Base-by-base conservation (phyloP, 75 land plant species). In the Azolla pinnata region DNA sequence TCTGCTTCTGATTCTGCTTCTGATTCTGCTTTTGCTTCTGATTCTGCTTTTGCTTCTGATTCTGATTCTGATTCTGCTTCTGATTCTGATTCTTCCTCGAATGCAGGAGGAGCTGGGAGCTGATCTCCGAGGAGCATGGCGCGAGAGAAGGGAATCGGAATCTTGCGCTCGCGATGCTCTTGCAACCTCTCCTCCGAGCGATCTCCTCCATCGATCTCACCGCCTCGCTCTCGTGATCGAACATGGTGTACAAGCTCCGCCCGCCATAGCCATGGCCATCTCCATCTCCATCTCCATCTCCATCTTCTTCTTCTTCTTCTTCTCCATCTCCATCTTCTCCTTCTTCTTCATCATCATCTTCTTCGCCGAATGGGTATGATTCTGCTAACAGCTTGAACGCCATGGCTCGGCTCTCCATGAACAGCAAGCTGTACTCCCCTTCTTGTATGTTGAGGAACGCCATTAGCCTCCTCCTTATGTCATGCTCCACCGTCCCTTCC, bases 181-280 rank as follows among this genome's bases (percentile, higher is more conserved):
- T 2, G 88, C 93, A n/a, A 4, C 89, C 93, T 57, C 79, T 71
- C 25, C 74, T 73, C 34, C 53, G 73, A 0, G 93, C 93, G 54
- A 72, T 61, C 63, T 84, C 82, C 29, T 78, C 80, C 83, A 88
- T 76, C 75, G 73, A 76, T 70, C 59, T 79, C 42, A 88, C 79
- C 4, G 93, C 86, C 60, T 88, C 83, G 57, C 93, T 84, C 62
- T 88, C 88, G 58, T 88, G 68, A 76, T 88, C 93, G 76, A 78
- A 88, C 83, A 88, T 81, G 26, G 88, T 88, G 59, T 84, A 51
- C 60, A 88, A 58, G 56, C 73, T 79, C 61, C 66, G 74, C 29
- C 81, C 82, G 0, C 75, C 64, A 1, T 79, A n/a, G n/a, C n/a
- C n/a, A n/a, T n/a, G n/a, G n/a, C n/a, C n/a, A n/a, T n/a, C n/a